These are phyloP conservation scores for Arthrobotrys iridis DNA, from an alignment of 2,329 filamentous ascomycete species.

Conservation along the genomic window DNA sequence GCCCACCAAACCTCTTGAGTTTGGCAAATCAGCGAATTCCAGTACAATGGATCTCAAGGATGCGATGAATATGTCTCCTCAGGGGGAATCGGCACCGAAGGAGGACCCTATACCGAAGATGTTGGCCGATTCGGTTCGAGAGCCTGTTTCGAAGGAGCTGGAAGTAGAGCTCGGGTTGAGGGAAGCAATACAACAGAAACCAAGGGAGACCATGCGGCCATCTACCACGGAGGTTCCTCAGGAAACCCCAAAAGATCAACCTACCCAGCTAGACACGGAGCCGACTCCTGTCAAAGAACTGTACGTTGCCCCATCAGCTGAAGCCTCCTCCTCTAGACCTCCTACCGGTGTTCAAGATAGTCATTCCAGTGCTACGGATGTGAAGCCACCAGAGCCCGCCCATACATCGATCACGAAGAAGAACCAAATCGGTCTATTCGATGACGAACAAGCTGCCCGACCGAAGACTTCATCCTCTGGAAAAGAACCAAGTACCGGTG, in stretches of 20 bases:
- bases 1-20: conserved; percentile 3
- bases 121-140: background rate
- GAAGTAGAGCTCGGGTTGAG: background rate
- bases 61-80: conserved; percentile 30
- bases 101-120: background rate
- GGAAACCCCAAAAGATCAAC: background rate
- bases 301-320: conserved; percentile 4
- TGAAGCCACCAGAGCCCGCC: conserved; percentile 21
- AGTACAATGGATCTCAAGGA: conserved; percentile 33
- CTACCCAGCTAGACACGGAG: background rate
- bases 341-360: conserved; percentile 18
- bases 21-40: conserved; percentile 4
- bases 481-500: background rate
- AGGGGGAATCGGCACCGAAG: background rate
- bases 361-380: conserved; percentile 16
- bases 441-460: background rate
- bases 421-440: background rate
- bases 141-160: background rate
- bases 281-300: background rate
- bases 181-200: background rate
- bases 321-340: conserved; percentile 19
- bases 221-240: background rate
- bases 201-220: background rate
- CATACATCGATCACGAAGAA: background rate
- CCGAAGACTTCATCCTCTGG: background rate